phyloP scores from a whole-genome alignment of 495 filamentous ascomycete species.

The Astrocystis sublimbata region DNA sequence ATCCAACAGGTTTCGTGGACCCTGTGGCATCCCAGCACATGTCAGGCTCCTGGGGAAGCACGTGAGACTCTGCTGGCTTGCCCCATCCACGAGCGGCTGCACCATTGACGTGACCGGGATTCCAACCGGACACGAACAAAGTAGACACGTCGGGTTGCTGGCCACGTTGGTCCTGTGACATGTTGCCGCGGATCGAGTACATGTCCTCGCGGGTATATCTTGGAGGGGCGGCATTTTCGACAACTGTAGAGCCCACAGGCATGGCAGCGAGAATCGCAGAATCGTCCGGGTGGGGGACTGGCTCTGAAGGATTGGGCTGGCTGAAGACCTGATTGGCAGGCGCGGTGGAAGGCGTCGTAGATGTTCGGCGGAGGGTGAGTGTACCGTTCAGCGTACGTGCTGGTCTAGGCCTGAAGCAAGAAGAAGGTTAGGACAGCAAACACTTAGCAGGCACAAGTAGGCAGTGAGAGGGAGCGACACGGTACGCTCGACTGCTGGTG shows the following conservation, averaged over 20 bases:
- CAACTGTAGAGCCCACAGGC: conserved; percentile 38
- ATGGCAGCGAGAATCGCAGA: conserved; percentile 38
- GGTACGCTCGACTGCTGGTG: conserved; percentile 7
- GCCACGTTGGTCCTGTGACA: conserved; percentile 55
- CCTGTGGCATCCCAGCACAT: conserved; percentile 89
- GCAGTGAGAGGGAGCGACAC: conserved; percentile 23
- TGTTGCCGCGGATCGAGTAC: conserved; percentile 65
- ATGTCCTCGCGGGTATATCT: conserved; percentile 83
- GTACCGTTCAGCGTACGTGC: conserved; percentile 76
- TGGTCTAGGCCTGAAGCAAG: conserved; percentile 34
- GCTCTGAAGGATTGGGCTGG: conserved; percentile 53
- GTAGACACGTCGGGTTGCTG: conserved; percentile 62
- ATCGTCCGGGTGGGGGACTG: conserved; percentile 35
- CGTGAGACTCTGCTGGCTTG: conserved; percentile 67
- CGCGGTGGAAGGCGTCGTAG: conserved; percentile 56
- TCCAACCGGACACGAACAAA: conserved; percentile 75
- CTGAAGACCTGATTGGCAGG: conserved; percentile 59
- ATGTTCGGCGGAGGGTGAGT: conserved; percentile 82
- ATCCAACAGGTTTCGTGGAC: conserved; percentile 66
- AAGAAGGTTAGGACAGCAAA: conserved; percentile 3
- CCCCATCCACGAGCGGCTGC: conserved; percentile 69
- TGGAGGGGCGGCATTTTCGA: conserved; percentile 42
- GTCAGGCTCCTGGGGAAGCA: conserved; percentile 65
- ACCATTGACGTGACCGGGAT: conserved; percentile 67
- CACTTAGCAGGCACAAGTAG: too few relatives aligned